phyloP scores from a whole-genome alignment of 2,329 filamentous ascomycete species.

The Hypoxylon sp. region DNA sequence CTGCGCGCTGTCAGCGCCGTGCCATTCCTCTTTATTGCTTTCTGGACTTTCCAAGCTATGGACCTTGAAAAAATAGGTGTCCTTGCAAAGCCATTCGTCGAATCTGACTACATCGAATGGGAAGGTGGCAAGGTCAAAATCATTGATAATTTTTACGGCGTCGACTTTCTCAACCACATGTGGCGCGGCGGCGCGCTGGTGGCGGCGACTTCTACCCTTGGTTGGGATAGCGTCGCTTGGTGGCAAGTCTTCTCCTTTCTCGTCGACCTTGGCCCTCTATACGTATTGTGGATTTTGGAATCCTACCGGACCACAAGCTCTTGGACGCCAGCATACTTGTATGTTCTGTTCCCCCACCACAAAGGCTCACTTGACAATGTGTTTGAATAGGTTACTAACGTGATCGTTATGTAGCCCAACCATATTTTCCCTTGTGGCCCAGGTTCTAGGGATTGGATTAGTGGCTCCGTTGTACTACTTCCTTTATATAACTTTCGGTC shows the following conservation, averaged over 20 bases:
- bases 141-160: constrained; percentile 38
- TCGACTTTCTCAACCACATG: constrained; percentile 36
- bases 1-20: constrained; percentile 28
- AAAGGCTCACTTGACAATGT: background rate
- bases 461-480: constrained; percentile 43
- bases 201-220: constrained; percentile 43
- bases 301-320: constrained; percentile 34
- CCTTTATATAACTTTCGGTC: constrained; percentile 39
- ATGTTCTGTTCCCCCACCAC: constrained; percentile 16
- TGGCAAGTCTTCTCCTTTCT: constrained; percentile 50
- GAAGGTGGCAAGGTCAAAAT: constrained; percentile 41
- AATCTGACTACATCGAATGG: constrained; percentile 45
- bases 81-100: constrained; percentile 28
- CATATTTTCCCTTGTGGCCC: constrained; percentile 31
- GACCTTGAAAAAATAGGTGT: constrained; percentile 32
- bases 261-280: constrained; percentile 46
- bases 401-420: constrained; percentile 26
- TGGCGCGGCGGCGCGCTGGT: constrained; percentile 41
- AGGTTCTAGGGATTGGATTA: constrained; percentile 37
- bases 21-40: constrained; percentile 38
- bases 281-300: constrained; percentile 48
- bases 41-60: constrained; percentile 35
- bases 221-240: constrained; percentile 41
- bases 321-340: constrained; percentile 45
- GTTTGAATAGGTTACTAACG: background rate